phyloP scores from a whole-genome alignment of 1,139 yeast species.

The Suhomyces bokatorum region DNA sequence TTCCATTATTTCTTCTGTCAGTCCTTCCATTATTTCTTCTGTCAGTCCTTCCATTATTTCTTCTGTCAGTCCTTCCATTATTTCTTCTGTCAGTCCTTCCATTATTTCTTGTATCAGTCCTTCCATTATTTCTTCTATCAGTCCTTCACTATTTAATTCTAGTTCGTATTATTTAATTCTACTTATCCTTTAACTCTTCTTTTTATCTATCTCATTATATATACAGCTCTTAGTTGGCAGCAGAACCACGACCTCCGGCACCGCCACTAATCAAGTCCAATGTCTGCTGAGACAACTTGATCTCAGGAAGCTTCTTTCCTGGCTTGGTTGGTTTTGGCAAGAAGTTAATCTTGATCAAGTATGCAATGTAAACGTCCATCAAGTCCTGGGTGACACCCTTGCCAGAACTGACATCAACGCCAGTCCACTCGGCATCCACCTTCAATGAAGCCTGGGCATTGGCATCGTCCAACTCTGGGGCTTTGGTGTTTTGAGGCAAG shows the following conservation, averaged over 20 bases:
- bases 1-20: too few relatives aligned
- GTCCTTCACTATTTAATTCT: too few relatives aligned
- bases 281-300: slow-evolving; percentile 58
- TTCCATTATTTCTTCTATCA: too few relatives aligned
- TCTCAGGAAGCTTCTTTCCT: slow-evolving; percentile 57
- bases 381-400: slow-evolving; percentile 67
- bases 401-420: slow-evolving; percentile 65
- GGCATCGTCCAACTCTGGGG: slow-evolving; percentile 89
- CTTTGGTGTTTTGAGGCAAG: slow-evolving; percentile 85
- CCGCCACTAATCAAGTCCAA: slow-evolving; percentile 68
- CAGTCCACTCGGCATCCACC: slow-evolving; percentile 62
- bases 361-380: slow-evolving; percentile 76
- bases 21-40: too few relatives aligned
- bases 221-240: slow-evolving; percentile 19
- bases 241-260: slow-evolving; percentile 85
- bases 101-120: too few relatives aligned
- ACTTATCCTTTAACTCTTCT: not conserved
- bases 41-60: too few relatives aligned
- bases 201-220: not conserved
- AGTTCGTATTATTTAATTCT: too few relatives aligned
- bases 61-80: too few relatives aligned
- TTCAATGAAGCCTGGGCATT: slow-evolving; percentile 70
- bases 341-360: slow-evolving; percentile 77
- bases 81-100: too few relatives aligned
- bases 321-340: slow-evolving; percentile 56